Base-by-base conservation (phyloP, 2,329 filamentous ascomycete genomes). In the Plectosphaerella plurivora region DNA sequence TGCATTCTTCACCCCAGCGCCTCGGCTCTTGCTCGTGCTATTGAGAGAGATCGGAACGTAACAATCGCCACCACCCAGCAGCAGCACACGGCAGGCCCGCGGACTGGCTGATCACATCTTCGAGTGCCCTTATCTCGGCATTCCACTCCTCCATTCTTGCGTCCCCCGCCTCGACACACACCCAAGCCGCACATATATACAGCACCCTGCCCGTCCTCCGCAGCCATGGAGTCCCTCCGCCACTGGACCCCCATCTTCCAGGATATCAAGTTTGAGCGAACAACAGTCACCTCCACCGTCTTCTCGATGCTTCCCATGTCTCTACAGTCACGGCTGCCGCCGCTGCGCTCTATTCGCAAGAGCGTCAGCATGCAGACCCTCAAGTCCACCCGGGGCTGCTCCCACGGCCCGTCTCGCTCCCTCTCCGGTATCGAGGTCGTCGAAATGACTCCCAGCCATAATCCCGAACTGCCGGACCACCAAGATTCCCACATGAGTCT, bases 221-320 rank as follows among this genome's bases (percentile, higher is more conserved):
- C 47, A 35, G 52, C 35, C 51, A 57, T 57, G 55, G 53, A 53
- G 37, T 49, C 55, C 12, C 49, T 55, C 28, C 53, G 55, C 20
- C 53, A 51, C 33, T 57, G 55, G 55, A 52, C 37, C 35, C 56
- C 62, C 25, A 53, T 58, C 42, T 59, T 65, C 3, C 61, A 63
- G 25, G 63, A 66, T 49, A 54, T 65, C 49, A 61, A 65, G 41
- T 58, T 66, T 53, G 66, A 67, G 14, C 63, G 65, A 44, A 61
- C 63, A 49, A 64, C 65, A 49, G 62, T 65, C 49, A 66, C 73
- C 45, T 78, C 76, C 20, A 74, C 75, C 54, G 68, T 83, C 15
- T 80, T 78, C 62, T 71, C 74, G 6, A 73, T 83, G 53, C 73
- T 84, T 8, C 80, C 81, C 4, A 68, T 71, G 1, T 70, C 78